These are phyloP conservation scores for Cladobotryum mycophilum DNA, from an alignment of 2,329 filamentous ascomycete species.

Conservation along the genomic window DNA sequence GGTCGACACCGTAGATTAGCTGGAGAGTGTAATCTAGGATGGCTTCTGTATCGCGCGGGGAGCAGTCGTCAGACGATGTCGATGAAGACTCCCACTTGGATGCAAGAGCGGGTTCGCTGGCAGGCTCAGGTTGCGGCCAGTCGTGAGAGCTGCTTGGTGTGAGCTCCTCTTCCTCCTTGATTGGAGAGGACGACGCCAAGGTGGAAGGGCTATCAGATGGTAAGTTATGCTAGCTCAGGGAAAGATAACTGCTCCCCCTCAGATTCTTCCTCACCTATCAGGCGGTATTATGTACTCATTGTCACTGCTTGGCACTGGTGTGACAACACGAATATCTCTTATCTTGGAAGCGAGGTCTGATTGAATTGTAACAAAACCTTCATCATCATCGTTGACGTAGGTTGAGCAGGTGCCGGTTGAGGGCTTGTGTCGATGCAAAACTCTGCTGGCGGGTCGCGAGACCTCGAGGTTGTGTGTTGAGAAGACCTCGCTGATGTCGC, in stretches of 20 bases:
- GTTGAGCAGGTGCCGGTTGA: slow-evolving; percentile 33
- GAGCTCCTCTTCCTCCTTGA: slow-evolving; percentile 11
- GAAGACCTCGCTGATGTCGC: slow-evolving; percentile 28
- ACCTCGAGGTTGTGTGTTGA: slow-evolving; percentile 20
- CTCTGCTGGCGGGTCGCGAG: slow-evolving; percentile 22
- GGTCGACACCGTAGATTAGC: slow-evolving; percentile 32
- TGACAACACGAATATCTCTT: slow-evolving; percentile 9
- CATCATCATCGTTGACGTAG: slow-evolving; percentile 32
- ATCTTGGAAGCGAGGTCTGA: slow-evolving; percentile 16
- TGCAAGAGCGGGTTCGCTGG: slow-evolving; percentile 4
- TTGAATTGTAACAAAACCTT: slow-evolving; percentile 22
- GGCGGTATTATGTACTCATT: slow-evolving; percentile 3
- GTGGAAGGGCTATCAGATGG: slow-evolving; percentile 5
- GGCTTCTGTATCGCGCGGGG: slow-evolving; percentile 28
- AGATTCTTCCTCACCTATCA: slow-evolving; percentile 7
- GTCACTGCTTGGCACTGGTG: slow-evolving; percentile 5
- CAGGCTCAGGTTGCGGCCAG: slow-evolving; percentile 10
- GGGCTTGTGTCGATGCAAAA: slow-evolving; percentile 27
- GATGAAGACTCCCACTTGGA: slow-evolving; percentile 17
- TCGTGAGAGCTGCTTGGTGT: slow-evolving; percentile 9
- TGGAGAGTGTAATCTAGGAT: slow-evolving; percentile 32
- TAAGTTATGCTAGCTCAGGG: neutral
- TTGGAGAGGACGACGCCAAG: slow-evolving; percentile 1
- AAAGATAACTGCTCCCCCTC: neutral
- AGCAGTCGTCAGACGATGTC: slow-evolving; percentile 24